Evolutionary conservation across 805 yeast genomes (phyloP).

Genomic region (Metschnikowia cerradonensis): DNA sequence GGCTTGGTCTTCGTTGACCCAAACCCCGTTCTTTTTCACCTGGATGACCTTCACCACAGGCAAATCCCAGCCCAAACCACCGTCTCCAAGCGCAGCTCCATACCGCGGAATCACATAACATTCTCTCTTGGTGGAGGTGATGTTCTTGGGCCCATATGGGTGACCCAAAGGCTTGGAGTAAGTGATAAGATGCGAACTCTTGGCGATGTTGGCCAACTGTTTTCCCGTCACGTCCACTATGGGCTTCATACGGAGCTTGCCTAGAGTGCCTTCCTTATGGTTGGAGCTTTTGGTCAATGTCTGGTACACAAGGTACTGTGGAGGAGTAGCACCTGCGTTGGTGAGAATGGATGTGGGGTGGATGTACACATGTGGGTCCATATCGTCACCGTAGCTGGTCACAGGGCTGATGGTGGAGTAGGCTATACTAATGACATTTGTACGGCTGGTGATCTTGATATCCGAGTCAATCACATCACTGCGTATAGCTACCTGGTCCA

Average conservation of each 20-base stretch:
- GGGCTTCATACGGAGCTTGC: slow-evolving; percentile 62
- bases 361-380: slow-evolving; percentile 62
- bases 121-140: slow-evolving; percentile 66
- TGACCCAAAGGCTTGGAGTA: slow-evolving; percentile 91
- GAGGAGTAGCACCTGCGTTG: slow-evolving; percentile 64
- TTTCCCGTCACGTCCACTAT: slow-evolving; percentile 71
- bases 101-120: slow-evolving; percentile 89
- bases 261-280: slow-evolving; percentile 37
- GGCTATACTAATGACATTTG: slow-evolving; percentile 58
- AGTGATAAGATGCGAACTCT: slow-evolving; percentile 64
- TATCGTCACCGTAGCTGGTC: slow-evolving; percentile 28
- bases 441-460: slow-evolving; percentile 52
- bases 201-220: slow-evolving; percentile 75
- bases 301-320: slow-evolving; percentile 72
- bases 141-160: slow-evolving; percentile 76
- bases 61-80: slow-evolving; percentile 89
- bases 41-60: slow-evolving; percentile 75
- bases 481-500: slow-evolving; percentile 85
- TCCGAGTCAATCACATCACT: slow-evolving; percentile 72
- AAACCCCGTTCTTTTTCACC: slow-evolving; percentile 58
- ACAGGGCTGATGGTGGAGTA: slow-evolving; percentile 55
- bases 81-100: slow-evolving; percentile 80
- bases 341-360: slow-evolving; percentile 74
- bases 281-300: slow-evolving; percentile 55
- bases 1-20: slow-evolving; percentile 43